Evolutionary conservation across 2,329 filamentous ascomycete species (phyloP).

Genomic region (Colletotrichum melonis): DNA sequence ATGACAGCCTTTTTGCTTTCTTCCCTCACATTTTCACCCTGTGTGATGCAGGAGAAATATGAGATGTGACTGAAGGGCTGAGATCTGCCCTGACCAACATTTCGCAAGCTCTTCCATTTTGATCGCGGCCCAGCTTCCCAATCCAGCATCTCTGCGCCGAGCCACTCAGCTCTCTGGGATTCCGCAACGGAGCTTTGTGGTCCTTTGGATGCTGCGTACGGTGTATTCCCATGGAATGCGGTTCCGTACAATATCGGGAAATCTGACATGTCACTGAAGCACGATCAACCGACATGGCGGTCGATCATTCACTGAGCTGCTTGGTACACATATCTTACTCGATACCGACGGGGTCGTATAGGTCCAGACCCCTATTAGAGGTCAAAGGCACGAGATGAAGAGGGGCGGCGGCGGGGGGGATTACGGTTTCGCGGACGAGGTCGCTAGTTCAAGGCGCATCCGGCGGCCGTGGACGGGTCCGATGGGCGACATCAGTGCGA

Average conservation of each 20-base stretch:
- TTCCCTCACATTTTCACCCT: conserved; percentile 15
- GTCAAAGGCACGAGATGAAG: conserved; percentile 2
- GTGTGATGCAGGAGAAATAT: conserved; percentile 11
- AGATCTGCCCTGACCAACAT: conserved; percentile 25
- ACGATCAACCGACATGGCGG: conserved; percentile 33
- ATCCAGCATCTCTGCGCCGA: conserved; percentile 22
- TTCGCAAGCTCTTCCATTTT: conserved; percentile 37
- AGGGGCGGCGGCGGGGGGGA: not conserved
- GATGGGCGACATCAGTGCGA: conserved; percentile 18
- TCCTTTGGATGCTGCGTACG: not conserved
- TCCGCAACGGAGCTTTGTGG: not conserved
- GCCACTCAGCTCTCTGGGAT: conserved; percentile 15
- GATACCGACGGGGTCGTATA: not conserved
- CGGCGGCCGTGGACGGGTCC: conserved; percentile 21
- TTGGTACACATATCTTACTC: conserved; percentile 7
- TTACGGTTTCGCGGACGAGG: conserved; percentile 1
- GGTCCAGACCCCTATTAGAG: not conserved
- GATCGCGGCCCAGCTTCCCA: conserved; percentile 30
- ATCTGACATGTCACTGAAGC: conserved; percentile 31
- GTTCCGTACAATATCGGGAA: conserved; percentile 5
- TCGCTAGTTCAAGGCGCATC: not conserved
- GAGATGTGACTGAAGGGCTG: conserved; percentile 24
- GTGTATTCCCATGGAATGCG: no score
- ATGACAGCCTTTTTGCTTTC: conserved; percentile 16
- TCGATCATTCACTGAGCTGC: conserved; percentile 20